These are phyloP conservation scores for Stropharia rugosoannulata DNA, from an alignment of 768 basidiomycete species.

Conservation along the genomic window DNA sequence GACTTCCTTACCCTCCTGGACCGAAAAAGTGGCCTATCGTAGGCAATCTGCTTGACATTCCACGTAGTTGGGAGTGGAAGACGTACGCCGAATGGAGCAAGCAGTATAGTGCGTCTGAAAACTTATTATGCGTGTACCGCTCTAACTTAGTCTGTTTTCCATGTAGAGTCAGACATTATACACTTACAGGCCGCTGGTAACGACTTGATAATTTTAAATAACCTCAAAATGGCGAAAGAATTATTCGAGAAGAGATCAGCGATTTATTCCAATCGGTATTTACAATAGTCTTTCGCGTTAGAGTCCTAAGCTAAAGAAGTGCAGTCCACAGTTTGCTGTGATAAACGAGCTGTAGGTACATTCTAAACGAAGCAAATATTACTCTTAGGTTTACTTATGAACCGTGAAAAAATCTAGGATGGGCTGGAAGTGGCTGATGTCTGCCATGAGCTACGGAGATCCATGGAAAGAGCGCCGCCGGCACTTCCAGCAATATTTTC, in stretches of 20 bases:
- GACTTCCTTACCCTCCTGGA: slow-evolving; percentile 25
- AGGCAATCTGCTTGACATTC: slow-evolving; percentile 26
- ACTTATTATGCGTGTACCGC: background rate
- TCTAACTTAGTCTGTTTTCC: background rate
- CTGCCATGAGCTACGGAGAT: slow-evolving; percentile 38
- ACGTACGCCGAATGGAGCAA: slow-evolving; percentile 23
- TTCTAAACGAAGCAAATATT: background rate
- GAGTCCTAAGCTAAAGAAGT: background rate
- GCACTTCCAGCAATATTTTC: slow-evolving; percentile 40
- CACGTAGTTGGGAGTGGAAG: slow-evolving; percentile 17
- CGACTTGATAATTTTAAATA: slow-evolving; percentile 35
- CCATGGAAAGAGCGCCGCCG: slow-evolving; percentile 40
- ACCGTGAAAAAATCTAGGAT: slow-evolving; percentile 27
- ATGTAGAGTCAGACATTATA: slow-evolving; percentile 29
- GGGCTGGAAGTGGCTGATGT: slow-evolving; percentile 40
- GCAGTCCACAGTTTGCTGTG: slow-evolving; percentile 28
- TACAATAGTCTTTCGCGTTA: background rate
- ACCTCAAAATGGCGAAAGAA: slow-evolving; percentile 32
- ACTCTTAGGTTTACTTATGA: background rate
- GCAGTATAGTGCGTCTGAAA: slow-evolving; percentile 15
- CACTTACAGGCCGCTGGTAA: slow-evolving; percentile 28
- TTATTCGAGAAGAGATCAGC: slow-evolving; percentile 40
- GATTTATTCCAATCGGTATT: slow-evolving; percentile 41
- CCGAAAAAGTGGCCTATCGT: slow-evolving; percentile 25
- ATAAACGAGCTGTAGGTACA: slow-evolving; percentile 15